Evolutionary conservation across 2,329 filamentous ascomycete species (phyloP).

Genomic region (Verticillium nonalfalfae): DNA sequence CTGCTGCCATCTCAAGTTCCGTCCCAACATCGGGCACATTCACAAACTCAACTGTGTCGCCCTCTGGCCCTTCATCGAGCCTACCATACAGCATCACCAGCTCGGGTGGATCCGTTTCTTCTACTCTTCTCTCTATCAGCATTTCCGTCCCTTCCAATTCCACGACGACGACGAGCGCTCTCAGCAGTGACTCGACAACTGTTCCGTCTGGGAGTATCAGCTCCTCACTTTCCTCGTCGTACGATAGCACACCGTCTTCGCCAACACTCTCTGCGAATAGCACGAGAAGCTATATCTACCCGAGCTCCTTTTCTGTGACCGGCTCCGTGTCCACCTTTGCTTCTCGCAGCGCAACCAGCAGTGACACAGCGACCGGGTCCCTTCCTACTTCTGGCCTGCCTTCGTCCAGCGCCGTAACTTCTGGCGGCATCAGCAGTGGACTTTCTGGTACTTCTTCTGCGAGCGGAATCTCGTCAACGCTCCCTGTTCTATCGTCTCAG

Average conservation of each 20-base stretch:
- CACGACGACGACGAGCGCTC: neutral
- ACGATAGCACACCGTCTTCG: neutral
- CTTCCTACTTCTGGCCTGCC: neutral
- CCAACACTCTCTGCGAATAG: neutral
- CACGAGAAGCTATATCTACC: neutral
- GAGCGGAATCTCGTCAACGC: neutral
- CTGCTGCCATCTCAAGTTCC: neutral
- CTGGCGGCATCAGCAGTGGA: neutral
- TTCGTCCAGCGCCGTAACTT: neutral
- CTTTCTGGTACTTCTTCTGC: neutral
- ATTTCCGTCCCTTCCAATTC: neutral
- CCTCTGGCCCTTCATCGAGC: neutral
- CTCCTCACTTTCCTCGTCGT: neutral
- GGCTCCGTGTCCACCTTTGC: neutral
- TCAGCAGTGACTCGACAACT: neutral
- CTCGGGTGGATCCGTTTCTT: neutral
- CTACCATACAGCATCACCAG: neutral
- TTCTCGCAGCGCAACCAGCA: neutral
- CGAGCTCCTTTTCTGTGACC: neutral
- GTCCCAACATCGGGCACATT: neutral
- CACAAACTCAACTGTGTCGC: neutral
- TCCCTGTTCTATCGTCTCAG: neutral
- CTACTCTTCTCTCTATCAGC: neutral
- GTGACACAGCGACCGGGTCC: neutral
- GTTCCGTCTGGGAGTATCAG: neutral